Conservation (phyloP, 495 filamentous ascomycete species). For the Lasiosphaeria miniovina region DNA sequence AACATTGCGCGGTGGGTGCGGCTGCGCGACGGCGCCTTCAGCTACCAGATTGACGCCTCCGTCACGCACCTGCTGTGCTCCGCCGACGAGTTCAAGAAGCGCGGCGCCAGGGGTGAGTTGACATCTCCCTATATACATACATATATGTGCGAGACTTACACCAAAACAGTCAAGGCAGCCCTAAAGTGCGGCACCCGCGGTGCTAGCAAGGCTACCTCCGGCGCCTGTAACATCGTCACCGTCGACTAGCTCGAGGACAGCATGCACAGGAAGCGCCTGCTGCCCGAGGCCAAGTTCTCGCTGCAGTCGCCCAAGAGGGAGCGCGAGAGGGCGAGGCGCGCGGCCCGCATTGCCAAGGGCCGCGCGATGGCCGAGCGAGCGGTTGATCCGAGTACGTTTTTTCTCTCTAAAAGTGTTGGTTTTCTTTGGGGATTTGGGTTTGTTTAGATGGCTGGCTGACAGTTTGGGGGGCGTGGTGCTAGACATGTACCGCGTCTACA, state of each 20-base stretch:
- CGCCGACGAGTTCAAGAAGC: constrained; percentile 27
- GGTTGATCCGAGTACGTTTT: constrained; percentile 34
- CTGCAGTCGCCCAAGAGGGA: constrained; percentile 17
- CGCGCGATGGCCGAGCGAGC: constrained; percentile 42
- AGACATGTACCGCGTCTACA: constrained; percentile 31
- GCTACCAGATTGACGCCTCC: constrained; percentile 13
- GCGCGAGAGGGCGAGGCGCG: constrained; percentile 40
- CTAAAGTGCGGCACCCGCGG: constrained; percentile 13
- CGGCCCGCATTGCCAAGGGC: constrained; percentile 31
- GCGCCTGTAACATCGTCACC: constrained; percentile 27
- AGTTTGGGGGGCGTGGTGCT: not conserved
- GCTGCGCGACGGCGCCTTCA: constrained; percentile 27
- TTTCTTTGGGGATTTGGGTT: not conserved
- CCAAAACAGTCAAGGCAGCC: constrained; percentile 19
- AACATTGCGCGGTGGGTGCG: constrained; percentile 34
- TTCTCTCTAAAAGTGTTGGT: not conserved
- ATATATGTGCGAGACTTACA: too few species aligned
- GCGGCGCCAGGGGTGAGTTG: constrained; percentile 8
- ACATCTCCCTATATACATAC: not conserved
- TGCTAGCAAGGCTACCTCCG: too few species aligned
- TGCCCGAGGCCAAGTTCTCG: constrained; percentile 24
- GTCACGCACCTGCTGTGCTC: constrained; percentile 42
- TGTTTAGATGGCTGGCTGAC: not conserved
- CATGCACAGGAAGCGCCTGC: constrained; percentile 10
- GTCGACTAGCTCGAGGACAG: constrained; percentile 43